Evolutionary conservation across 805 yeast genomes (phyloP).

Genomic region (Teunomyces funiuensis): DNA sequence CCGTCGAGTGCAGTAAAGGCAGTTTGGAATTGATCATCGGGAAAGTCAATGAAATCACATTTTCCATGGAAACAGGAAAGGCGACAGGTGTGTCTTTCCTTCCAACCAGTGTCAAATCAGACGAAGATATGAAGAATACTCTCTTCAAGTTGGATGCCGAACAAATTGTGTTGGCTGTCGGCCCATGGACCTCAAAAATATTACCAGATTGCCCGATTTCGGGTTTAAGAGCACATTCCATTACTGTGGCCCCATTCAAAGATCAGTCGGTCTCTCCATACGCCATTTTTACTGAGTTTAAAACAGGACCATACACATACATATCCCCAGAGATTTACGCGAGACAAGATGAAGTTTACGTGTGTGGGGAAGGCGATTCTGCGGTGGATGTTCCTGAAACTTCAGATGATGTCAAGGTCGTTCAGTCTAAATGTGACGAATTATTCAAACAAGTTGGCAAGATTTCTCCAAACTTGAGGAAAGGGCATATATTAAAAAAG

Average conservation of each 20-base stretch:
- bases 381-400: constrained; percentile 90
- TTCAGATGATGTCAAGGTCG: constrained; percentile 89
- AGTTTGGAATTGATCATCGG: constrained; percentile 85
- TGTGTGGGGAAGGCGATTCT: constrained; percentile 96
- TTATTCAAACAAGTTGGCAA: constrained; percentile 78
- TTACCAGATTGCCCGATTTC: constrained; percentile 92
- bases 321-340: constrained; percentile 95
- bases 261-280: constrained; percentile 78
- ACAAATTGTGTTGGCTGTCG: constrained; percentile 81
- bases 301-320: constrained; percentile 62
- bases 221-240: constrained; percentile 92
- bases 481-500: constrained; percentile 73
- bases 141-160: constrained; percentile 59
- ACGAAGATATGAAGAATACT: constrained; percentile 22
- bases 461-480: constrained; percentile 64
- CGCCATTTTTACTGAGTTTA: constrained; percentile 91
- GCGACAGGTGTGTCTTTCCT: constrained; percentile 75
- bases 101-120: constrained; percentile 33
- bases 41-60: constrained; percentile 68
- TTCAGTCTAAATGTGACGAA: constrained; percentile 83
- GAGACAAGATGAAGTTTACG: constrained; percentile 91
- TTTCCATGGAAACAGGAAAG: constrained; percentile 60
- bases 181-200: constrained; percentile 95
- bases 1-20: constrained; percentile 65
- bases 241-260: constrained; percentile 79